Base-by-base conservation (phyloP, 352 stramenopile genomes). In the Phytophthora citricola region DNA sequence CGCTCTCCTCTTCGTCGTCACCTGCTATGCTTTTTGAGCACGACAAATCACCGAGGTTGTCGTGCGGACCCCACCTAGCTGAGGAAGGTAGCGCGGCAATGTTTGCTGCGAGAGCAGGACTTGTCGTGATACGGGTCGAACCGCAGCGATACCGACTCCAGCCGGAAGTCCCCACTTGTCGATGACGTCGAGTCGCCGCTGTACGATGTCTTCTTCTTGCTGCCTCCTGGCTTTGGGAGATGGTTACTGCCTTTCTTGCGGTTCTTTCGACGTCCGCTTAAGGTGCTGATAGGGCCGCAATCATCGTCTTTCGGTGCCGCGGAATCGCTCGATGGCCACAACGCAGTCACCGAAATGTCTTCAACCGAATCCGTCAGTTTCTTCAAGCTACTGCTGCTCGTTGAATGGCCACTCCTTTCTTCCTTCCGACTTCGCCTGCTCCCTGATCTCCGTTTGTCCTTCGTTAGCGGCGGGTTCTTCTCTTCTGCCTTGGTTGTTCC, bases 111-210 rank as follows among this genome's bases (percentile, higher is more conserved):
- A 73, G 2, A 69, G 27, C 55, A 83, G 45, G 12, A 67, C 63
- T 43, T 87, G 78, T 17, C 73, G 69, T 26, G 78, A 87, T 14
- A 87, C 67, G 0, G 78, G 76, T 41, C 76, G 76, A 9, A 85
- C 73, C 62, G 71, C 63, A 14, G 62, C 78, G 27, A 82, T 71
- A 0, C 70, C 58, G 3, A 76, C 38, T 29, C 64, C 58, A 26
- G 47, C 46, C 34, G 56, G 40, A 14, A 75, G 40, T 5, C 64
- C 63, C 70, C 61, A 20, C 61, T 71, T 58, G 44, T 48, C 4
- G 54, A 67, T 3, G 54, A n/a, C 4, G 43, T 29, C 45, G 15
- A 38, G 32, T 66, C 61, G 10, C 47, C 36, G 31, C 50, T 15
- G n/a, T 65, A 55, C 29, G 34, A 27, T 14, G 62, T 63, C 63